Conservation (phyloP, 78 protist species). For the Speleostelium caveatum region DNA sequence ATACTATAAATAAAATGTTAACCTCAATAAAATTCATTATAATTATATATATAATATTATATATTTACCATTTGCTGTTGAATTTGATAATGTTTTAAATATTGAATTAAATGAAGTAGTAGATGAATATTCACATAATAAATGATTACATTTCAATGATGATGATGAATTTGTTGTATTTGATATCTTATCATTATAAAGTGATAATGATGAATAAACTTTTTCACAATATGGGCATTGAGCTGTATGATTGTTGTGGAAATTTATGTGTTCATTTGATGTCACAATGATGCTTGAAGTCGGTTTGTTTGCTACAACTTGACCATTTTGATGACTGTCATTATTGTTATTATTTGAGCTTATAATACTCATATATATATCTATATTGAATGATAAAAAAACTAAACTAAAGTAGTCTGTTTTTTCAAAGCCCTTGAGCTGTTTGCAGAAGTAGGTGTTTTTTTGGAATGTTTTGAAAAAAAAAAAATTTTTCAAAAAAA, state of each 20-base stretch:
- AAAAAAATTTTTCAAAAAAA: neutral
- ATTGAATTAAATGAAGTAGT: neutral
- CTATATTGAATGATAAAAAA: neutral
- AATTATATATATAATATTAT: neutral
- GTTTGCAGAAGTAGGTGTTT: too few species aligned
- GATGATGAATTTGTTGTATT: conserved; percentile 1
- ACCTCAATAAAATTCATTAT: neutral
- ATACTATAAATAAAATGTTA: conserved; percentile 2
- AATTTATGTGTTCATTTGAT: too few species aligned
- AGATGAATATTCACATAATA: neutral
- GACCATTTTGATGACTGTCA: neutral
- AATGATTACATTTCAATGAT: too few species aligned
- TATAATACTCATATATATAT: neutral
- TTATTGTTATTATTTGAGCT: neutral
- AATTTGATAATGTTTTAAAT: conserved; percentile 4
- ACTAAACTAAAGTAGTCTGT: neutral
- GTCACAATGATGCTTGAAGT: too few species aligned
- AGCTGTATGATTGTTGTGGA: neutral
- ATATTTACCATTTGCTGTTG: conserved; percentile 27
- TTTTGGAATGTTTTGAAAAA: neutral
- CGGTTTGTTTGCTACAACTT: too few species aligned
- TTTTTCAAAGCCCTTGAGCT: too few species aligned
- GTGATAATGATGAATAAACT: neutral
- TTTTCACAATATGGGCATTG: conserved; percentile 31
- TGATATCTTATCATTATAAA: neutral